Evolutionary conservation across 805 yeast genomes (phyloP).

Genomic region (Candida koratica): DNA sequence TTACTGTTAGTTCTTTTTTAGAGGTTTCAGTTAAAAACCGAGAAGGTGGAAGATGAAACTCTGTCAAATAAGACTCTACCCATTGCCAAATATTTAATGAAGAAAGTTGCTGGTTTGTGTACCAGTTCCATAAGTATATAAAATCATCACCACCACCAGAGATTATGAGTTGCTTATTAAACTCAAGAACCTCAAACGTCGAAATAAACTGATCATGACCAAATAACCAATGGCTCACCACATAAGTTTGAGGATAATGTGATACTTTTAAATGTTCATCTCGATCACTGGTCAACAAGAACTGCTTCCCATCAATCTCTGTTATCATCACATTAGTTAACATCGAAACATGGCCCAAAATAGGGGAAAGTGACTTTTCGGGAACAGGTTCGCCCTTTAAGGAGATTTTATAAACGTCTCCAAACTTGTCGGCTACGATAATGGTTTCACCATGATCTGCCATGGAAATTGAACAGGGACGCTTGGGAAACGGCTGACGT

Average conservation of each 20-base stretch:
- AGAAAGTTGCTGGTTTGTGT: slow-evolving; percentile 39
- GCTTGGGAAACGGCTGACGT: slow-evolving; percentile 79
- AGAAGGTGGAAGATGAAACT: slow-evolving; percentile 59
- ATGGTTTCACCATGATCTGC: slow-evolving; percentile 49
- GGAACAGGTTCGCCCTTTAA: slow-evolving; percentile 38
- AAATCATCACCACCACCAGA: slow-evolving; percentile 92
- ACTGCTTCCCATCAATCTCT: slow-evolving; percentile 40
- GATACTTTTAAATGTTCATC: slow-evolving; percentile 93
- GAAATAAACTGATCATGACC: slow-evolving; percentile 87
- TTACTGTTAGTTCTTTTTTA: slow-evolving; percentile 50
- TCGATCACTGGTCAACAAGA: slow-evolving; percentile 77
- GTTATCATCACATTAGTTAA: slow-evolving; percentile 65
- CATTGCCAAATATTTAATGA: slow-evolving; percentile 46
- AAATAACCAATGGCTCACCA: slow-evolving; percentile 78
- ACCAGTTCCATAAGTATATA: slow-evolving; percentile 79
- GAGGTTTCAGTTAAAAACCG: slow-evolving; percentile 55
- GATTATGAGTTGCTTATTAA: slow-evolving; percentile 50
- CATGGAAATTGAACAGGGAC: slow-evolving; percentile 81
- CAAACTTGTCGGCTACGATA: slow-evolving; percentile 89
- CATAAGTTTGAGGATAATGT: slow-evolving; percentile 69
- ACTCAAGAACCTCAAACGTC: slow-evolving; percentile 51
- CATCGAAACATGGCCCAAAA: slow-evolving; percentile 96
- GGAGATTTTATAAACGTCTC: slow-evolving; percentile 76
- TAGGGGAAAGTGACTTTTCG: slow-evolving; percentile 52
- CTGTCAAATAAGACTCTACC: slow-evolving; percentile 42